Conservation (phyloP, 2,329 filamentous ascomycete genomes). For the Mycosphaerella sp. region DNA sequence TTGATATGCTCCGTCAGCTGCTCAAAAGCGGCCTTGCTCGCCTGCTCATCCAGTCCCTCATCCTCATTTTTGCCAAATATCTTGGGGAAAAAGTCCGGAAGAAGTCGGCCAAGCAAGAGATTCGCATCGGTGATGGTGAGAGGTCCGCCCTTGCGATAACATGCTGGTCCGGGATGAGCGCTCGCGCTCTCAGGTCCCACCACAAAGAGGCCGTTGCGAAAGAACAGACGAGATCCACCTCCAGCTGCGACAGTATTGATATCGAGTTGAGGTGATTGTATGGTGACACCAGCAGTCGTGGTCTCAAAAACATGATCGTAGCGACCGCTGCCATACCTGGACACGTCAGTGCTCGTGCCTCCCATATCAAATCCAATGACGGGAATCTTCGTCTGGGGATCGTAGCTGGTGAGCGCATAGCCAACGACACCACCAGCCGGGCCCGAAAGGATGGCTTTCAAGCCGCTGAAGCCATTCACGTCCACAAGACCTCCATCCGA, state of each 20-base stretch:
- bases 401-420: conserved; percentile 86
- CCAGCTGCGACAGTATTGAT: conserved; percentile 94
- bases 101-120: conserved; percentile 70
- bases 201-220: conserved; percentile 81
- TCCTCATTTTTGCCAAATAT: conserved; percentile 91
- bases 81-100: conserved; percentile 89
- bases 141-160: conserved; percentile 83
- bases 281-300: conserved; percentile 87
- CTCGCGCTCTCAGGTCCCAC: conserved; percentile 86
- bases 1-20: conserved; percentile 74
- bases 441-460: conserved; percentile 79
- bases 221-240: conserved; percentile 78
- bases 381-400: conserved; percentile 70
- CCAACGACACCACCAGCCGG: conserved; percentile 92
- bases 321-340: conserved; percentile 67
- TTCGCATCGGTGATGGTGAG: conserved; percentile 93
- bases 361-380: conserved; percentile 97
- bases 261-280: conserved; percentile 84
- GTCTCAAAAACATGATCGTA: conserved; percentile 95
- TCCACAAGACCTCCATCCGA: conserved; percentile 68
- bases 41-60: conserved; percentile 67
- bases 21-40: conserved; percentile 67
- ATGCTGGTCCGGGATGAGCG: conserved; percentile 83
- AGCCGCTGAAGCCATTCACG: conserved; percentile 73
- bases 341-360: conserved; percentile 87